Conservation (phyloP, 1,284 basidiomycete genomes). For the Hypsizygus ulmarius region DNA sequence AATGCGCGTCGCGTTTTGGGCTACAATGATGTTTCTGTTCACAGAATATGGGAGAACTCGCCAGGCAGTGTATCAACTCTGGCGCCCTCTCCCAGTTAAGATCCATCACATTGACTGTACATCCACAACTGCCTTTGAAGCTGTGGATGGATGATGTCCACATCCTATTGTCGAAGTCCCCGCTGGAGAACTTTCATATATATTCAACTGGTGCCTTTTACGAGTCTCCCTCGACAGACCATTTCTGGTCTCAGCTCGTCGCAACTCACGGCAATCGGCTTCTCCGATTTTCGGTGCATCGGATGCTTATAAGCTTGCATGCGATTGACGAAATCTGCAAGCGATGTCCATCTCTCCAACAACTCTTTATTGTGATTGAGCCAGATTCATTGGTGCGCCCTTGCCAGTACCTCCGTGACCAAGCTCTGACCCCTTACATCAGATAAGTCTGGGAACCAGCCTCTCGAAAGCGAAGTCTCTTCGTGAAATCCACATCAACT, state of each 20-base stretch:
- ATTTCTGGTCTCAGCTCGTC: conserved; percentile 52
- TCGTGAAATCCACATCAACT: conserved; percentile 52
- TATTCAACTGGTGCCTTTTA: conserved; percentile 49
- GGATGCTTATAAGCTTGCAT: conserved; percentile 51
- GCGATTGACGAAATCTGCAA: conserved; percentile 55
- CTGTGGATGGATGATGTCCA: conserved; percentile 45
- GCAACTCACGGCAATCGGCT: conserved; percentile 48
- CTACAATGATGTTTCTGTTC: background rate
- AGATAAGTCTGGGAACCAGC: conserved; percentile 39
- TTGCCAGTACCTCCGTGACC: background rate
- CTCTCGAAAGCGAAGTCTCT: conserved; percentile 39
- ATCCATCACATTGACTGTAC: conserved; percentile 59
- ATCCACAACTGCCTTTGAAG: conserved; percentile 32
- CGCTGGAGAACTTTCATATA: conserved; percentile 58
- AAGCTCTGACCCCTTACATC: conserved; percentile 7
- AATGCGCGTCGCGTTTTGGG: background rate
- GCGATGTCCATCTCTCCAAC: conserved; percentile 49
- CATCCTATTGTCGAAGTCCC: conserved; percentile 43
- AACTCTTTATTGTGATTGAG: conserved; percentile 59
- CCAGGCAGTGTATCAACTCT: conserved; percentile 32
- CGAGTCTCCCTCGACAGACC: conserved; percentile 38
- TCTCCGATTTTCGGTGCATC: conserved; percentile 59
- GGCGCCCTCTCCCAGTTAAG: conserved; percentile 41
- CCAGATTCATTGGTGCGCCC: conserved; percentile 42
- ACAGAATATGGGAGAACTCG: conserved; percentile 55